Conservation (phyloP, 768 basidiomycete species). For the Myochromella boudieri region DNA sequence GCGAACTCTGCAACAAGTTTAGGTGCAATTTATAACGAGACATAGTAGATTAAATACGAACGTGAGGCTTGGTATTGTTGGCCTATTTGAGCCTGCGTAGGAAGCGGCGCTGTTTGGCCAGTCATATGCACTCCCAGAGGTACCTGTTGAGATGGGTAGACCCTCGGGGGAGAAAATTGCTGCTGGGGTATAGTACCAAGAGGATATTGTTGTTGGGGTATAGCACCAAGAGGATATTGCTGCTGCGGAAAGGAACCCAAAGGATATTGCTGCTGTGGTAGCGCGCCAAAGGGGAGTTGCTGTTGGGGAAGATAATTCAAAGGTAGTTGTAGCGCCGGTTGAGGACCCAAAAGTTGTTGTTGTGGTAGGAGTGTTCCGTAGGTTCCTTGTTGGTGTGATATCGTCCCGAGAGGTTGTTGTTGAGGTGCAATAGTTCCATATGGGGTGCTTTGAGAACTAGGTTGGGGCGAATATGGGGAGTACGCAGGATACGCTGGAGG, state of each 20-base stretch:
- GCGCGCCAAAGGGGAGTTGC: background rate
- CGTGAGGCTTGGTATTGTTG: slow-evolving; percentile 14
- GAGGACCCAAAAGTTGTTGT: background rate
- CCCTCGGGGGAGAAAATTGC: background rate
- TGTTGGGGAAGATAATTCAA: background rate
- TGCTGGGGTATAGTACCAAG: background rate
- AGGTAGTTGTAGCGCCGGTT: background rate
- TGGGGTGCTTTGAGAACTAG: background rate
- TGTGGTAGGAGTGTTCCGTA: background rate
- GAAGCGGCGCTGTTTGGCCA: background rate
- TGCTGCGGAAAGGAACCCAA: background rate
- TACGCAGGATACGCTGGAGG: background rate
- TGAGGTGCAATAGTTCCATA: slow-evolving; percentile 1
- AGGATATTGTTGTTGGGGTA: background rate
- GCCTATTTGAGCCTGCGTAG: slow-evolving; percentile 11
- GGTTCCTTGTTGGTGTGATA: background rate
- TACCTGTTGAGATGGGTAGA: background rate
- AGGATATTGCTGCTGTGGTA: background rate
- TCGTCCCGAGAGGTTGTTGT: background rate
- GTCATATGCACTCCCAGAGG: background rate
- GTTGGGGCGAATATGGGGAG: background rate
- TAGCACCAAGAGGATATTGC: background rate
- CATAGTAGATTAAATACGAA: slow-evolving; percentile 5
- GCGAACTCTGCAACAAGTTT: slow-evolving; percentile 18
- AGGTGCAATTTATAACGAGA: too few species aligned